Base-by-base conservation (phyloP, 345 rosid genomes). In the Pistacia integerrima region DNA sequence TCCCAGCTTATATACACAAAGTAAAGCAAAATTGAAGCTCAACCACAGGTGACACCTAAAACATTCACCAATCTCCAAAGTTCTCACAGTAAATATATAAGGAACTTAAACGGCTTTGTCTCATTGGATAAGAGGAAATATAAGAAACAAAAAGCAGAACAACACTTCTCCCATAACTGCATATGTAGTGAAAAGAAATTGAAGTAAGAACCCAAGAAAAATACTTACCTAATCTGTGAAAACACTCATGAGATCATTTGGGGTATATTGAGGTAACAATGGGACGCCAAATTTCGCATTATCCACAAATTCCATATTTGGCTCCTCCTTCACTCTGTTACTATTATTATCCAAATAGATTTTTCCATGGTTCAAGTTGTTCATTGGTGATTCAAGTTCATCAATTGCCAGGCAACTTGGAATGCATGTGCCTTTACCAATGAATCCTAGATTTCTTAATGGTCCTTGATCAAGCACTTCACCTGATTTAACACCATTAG, bases 321-420 rank as follows among this genome's bases (percentile, higher is more conserved):
- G 90, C 77, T 88, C 93, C 76, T 79, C 85, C 81, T 90, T 90
- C 77, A 90, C 87, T 75, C 74, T 80, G 64, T 54, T 76, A 35
- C 54, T 76, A 67, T 64, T 75, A 61, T 52, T 77, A 74, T 77
- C 87, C 66, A 74, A 17, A 51, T 78, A 77, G 14, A 72, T 3
- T 64, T 68, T 84, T 44, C 78, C 88, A 55, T 56, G 66, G 76
- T 54, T 74, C 33, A 78, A 78, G 75, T 83, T 80, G 68, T 72
- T 74, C 68, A 80, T 17, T 49, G 79, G 71, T 52, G 83, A 74
- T 72, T 84, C 91, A 77, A 76, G 76, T 57, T 86, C 90, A 73
- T 82, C 86, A 22, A 82, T 76, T 33, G 84, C 86, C 73, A 90
- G 82, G 3, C 64, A 80, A 61, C 81, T 82, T 30, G 90, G 85